A percentile compares a stretch with the other conserved stretches of the same genome.
phyloP scores from a whole-genome alignment of 2,329 filamentous ascomycete genomes.

The Biscogniauxia marginata region DNA sequence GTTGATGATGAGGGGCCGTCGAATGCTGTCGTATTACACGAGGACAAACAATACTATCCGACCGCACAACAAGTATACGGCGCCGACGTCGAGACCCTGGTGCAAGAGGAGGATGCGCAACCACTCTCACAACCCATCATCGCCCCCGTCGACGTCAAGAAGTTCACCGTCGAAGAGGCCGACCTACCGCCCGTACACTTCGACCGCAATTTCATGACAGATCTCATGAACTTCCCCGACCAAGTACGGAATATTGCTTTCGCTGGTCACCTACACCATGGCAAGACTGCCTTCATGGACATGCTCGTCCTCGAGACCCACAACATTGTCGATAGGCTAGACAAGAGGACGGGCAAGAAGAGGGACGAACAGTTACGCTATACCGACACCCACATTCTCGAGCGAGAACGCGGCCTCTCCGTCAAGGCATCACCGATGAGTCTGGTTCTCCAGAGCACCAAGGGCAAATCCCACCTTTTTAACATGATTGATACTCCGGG shows the following conservation, averaged over 20 bases:
- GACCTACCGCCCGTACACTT: conserved; percentile 88
- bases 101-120: conserved; percentile 96
- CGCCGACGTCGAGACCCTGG: conserved; percentile 87
- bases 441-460: conserved; percentile 80
- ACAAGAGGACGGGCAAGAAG: conserved; percentile 77
- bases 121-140: conserved; percentile 90
- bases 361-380: conserved; percentile 90
- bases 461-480: conserved; percentile 90
- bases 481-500: conserved; percentile 96
- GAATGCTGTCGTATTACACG: conserved; percentile 95
- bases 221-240: conserved; percentile 93
- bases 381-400: conserved; percentile 86
- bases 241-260: conserved; percentile 92
- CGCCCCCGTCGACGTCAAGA: conserved; percentile 89
- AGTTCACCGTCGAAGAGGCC: conserved; percentile 89
- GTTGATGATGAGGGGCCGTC: conserved; percentile 87
- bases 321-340: conserved; percentile 74
- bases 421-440: conserved; percentile 95
- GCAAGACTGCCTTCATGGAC: conserved; percentile 97
- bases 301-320: conserved; percentile 97
- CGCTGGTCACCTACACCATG: conserved; percentile 91
- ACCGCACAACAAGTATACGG: conserved; percentile 97
- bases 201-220: conserved; percentile 88
- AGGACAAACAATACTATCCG: conserved; percentile 99
- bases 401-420: conserved; percentile 85